Conservation (phyloP, 768 basidiomycete species). For the Lanmaoa rubissima region DNA sequence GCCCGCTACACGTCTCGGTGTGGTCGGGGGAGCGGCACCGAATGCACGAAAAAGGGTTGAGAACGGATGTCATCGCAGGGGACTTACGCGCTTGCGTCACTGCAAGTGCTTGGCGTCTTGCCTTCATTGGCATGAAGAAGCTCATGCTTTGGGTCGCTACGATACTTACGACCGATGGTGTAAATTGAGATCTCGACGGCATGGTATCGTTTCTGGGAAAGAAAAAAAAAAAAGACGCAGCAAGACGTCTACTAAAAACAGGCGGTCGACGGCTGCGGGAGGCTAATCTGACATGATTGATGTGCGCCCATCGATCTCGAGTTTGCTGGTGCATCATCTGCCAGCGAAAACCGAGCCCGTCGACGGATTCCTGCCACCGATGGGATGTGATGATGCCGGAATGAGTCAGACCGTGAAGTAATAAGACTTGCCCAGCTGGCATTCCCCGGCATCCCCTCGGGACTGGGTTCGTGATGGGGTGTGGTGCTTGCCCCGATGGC, state of each 20-base stretch:
- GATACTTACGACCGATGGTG: neutral
- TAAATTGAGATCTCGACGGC: slow-evolving; percentile 12
- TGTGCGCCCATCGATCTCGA: slow-evolving; percentile 15
- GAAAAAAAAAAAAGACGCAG: slow-evolving; percentile 1
- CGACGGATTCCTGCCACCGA: slow-evolving; percentile 19
- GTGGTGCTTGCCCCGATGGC: slow-evolving; percentile 4
- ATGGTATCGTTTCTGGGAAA: slow-evolving; percentile 1
- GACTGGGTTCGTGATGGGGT: neutral
- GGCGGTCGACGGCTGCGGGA: slow-evolving; percentile 13
- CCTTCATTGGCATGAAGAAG: neutral
- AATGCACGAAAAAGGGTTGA: neutral
- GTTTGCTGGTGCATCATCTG: slow-evolving; percentile 26
- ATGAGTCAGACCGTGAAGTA: slow-evolving; percentile 20
- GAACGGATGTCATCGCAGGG: neutral
- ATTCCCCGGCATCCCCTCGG: slow-evolving; percentile 24
- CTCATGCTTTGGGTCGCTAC: neutral
- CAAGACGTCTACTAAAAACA: slow-evolving; percentile 17
- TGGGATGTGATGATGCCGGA: slow-evolving; percentile 12
- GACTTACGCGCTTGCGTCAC: slow-evolving; percentile 6
- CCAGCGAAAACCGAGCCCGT: slow-evolving; percentile 14
- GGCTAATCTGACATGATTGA: slow-evolving; percentile 23
- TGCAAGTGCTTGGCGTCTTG: neutral
- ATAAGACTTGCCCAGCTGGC: slow-evolving; percentile 18
- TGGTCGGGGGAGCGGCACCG: neutral
- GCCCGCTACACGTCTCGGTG: slow-evolving; percentile 11